phyloP scores from a whole-genome alignment of 2,329 filamentous ascomycete species.

The Westerdykella sp. region DNA sequence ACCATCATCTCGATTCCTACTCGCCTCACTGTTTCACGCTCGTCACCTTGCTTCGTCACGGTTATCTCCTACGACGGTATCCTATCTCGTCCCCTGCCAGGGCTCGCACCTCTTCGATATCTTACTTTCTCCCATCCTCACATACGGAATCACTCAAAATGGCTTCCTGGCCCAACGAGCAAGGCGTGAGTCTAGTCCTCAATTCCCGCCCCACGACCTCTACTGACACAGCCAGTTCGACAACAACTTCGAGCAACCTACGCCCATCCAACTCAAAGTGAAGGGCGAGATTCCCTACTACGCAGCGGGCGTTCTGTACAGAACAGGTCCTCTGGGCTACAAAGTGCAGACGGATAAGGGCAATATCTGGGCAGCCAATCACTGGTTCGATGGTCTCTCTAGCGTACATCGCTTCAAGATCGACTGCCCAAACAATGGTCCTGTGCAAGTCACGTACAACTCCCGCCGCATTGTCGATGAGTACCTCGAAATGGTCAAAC shows the following conservation, averaged over 20 bases:
- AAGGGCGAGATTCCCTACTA: constrained; percentile 64
- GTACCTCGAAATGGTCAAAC: constrained; percentile 55
- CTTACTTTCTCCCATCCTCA: not conserved
- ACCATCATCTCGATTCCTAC: no score
- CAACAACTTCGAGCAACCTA: constrained; percentile 57
- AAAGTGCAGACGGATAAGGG: constrained; percentile 56
- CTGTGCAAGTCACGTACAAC: constrained; percentile 57
- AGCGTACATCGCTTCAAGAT: constrained; percentile 70
- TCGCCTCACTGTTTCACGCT: no score
- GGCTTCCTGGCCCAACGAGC: constrained; percentile 26
- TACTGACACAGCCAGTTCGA: constrained; percentile 53
- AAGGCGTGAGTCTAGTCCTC: constrained; percentile 10
- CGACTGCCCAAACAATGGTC: constrained; percentile 35
- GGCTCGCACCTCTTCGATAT: not conserved
- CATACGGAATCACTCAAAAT: constrained; percentile 5
- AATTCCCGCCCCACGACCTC: not conserved
- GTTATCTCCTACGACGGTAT: no score
- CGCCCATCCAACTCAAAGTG: constrained; percentile 58
- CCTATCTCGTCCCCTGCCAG: no score
- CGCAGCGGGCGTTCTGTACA: constrained; percentile 64
- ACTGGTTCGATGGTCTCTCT: constrained; percentile 78
- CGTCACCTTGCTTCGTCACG: no score
- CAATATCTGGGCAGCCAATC: constrained; percentile 54
- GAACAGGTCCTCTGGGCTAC: constrained; percentile 65
- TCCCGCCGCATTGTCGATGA: constrained; percentile 63